Evolutionary conservation across 2,329 filamentous ascomycete species (phyloP).

Genomic region (Pleoardoris graminearum): DNA sequence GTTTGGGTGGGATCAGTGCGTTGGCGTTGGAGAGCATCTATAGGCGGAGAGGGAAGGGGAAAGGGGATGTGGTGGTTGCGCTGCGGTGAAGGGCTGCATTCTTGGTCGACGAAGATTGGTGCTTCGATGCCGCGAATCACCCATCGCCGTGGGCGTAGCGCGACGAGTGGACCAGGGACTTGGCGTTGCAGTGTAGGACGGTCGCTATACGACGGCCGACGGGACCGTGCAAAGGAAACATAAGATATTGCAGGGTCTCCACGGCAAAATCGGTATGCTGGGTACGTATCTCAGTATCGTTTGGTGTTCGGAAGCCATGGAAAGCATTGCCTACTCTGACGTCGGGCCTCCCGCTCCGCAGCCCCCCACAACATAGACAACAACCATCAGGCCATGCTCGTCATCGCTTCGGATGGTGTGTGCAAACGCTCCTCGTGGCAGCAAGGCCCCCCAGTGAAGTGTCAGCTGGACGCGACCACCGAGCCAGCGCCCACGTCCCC

Average conservation of each 20-base stretch:
- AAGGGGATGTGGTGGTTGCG: background rate
- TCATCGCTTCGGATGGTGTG: slow-evolving; percentile 4
- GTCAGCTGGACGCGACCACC: slow-evolving; percentile 4
- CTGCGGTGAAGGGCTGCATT: background rate
- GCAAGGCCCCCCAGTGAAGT: background rate
- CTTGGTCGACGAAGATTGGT: background rate
- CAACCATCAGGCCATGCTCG: slow-evolving; percentile 13
- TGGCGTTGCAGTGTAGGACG: background rate
- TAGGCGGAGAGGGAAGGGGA: background rate
- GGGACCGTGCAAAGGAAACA: background rate
- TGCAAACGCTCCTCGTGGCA: background rate
- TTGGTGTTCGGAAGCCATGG: background rate
- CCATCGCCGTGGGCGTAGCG: too few relatives aligned
- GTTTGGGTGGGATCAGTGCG: slow-evolving; percentile 35
- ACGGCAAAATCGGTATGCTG: too few relatives aligned
- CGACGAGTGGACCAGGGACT: too few relatives aligned
- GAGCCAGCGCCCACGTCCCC: slow-evolving; percentile 16
- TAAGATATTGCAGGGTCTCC: background rate
- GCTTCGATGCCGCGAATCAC: too few relatives aligned
- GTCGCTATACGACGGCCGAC: background rate
- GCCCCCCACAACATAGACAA: slow-evolving; percentile 1
- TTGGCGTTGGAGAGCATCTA: slow-evolving; percentile 28
- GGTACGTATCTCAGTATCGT: background rate
- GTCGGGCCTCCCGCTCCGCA: background rate
- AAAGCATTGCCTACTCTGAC: slow-evolving; percentile 5